These are phyloP conservation scores for Whalleya microplaca DNA, from an alignment of 2,329 filamentous ascomycete species.

Conservation along the genomic window DNA sequence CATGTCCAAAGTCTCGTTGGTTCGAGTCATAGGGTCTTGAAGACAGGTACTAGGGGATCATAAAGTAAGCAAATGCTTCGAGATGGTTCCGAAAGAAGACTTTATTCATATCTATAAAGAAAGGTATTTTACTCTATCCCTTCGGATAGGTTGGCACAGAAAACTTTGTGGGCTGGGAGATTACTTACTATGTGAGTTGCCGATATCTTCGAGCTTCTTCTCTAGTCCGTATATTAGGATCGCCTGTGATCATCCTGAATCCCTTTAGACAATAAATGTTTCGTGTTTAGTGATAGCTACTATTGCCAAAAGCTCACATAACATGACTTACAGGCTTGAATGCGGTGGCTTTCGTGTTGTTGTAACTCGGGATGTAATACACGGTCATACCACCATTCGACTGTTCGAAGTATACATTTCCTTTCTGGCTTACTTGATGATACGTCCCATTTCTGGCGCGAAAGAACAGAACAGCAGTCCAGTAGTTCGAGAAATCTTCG, in stretches of 20 bases:
- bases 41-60: conserved; percentile 38
- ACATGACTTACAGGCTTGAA: conserved; percentile 41
- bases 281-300: too few relatives aligned
- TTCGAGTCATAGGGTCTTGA: conserved; percentile 39
- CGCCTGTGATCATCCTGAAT: conserved; percentile 49
- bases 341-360: conserved; percentile 44
- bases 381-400: conserved; percentile 46
- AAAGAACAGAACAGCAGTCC: conserved; percentile 47
- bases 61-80: neutral
- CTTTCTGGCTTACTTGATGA: conserved; percentile 35
- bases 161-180: neutral
- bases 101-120: neutral
- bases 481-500: conserved; percentile 49
- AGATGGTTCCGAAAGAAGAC: neutral
- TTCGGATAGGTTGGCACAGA: neutral
- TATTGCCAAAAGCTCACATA: neutral
- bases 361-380: conserved; percentile 44
- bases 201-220: conserved; percentile 41
- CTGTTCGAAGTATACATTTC: conserved; percentile 36
- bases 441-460: conserved; percentile 43
- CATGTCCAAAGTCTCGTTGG: conserved; percentile 41
- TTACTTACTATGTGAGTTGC: conserved; percentile 43
- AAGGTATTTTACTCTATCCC: neutral
- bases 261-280: conserved; percentile 25
- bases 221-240: conserved; percentile 39